phyloP scores from a whole-genome alignment of 352 stramenopile species.

The Phytophthora ramorum region DNA sequence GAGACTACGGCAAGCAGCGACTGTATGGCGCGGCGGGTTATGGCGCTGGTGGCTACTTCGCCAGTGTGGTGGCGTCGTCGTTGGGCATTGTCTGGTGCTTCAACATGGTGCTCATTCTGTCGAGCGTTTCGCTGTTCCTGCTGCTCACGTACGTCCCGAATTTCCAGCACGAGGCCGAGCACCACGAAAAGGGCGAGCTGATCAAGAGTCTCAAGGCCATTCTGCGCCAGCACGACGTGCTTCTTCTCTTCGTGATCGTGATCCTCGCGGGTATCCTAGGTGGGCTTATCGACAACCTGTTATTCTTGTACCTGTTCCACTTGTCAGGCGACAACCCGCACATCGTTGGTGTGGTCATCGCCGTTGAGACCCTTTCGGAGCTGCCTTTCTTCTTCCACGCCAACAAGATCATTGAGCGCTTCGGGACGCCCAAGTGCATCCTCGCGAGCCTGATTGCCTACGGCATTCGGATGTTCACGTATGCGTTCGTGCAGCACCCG shows the following conservation, averaged over 20 bases:
- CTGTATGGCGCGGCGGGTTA: slow-evolving; percentile 56
- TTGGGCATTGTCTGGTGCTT: slow-evolving; percentile 53
- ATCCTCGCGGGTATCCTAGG: slow-evolving; percentile 43
- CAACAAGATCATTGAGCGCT: slow-evolving; percentile 51
- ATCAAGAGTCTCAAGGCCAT: slow-evolving; percentile 40
- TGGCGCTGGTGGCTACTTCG: slow-evolving; percentile 48
- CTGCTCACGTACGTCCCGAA: slow-evolving; percentile 46
- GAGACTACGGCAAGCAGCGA: slow-evolving; percentile 59
- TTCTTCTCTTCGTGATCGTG: slow-evolving; percentile 45
- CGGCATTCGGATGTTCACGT: slow-evolving; percentile 45
- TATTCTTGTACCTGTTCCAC: slow-evolving; percentile 48
- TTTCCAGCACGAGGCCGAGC: slow-evolving; percentile 40
- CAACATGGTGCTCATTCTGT: slow-evolving; percentile 57
- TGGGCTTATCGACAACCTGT: slow-evolving; percentile 43
- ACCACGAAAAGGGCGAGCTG: slow-evolving; percentile 42
- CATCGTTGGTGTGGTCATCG: slow-evolving; percentile 49
- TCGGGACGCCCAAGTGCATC: slow-evolving; percentile 46
- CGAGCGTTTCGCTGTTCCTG: slow-evolving; percentile 41
- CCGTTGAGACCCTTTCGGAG: slow-evolving; percentile 49
- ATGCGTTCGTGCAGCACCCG: slow-evolving; percentile 45
- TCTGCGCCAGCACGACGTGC: slow-evolving; percentile 36
- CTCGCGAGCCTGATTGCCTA: slow-evolving; percentile 44
- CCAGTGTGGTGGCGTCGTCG: slow-evolving; percentile 46
- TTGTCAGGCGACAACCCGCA: slow-evolving; percentile 40
- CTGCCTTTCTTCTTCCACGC: slow-evolving; percentile 57